These are phyloP conservation scores for Mycosarcoma mackinlayi DNA, from an alignment of 1,284 basidiomycete genomes.

Conservation along the genomic window DNA sequence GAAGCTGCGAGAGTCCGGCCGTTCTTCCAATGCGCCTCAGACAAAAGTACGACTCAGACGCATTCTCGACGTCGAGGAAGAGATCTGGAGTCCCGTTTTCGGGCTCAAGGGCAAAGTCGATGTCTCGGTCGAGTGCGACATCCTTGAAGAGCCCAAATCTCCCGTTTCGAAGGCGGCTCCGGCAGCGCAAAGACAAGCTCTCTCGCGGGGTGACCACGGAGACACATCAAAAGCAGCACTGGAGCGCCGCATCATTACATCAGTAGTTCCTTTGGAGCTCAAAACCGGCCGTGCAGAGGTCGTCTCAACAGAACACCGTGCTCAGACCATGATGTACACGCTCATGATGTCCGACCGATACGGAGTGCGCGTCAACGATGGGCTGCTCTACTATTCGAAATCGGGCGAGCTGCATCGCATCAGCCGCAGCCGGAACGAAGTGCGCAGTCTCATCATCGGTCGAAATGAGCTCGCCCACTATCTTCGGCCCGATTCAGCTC, in stretches of 20 bases:
- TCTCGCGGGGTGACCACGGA: slow-evolving; percentile 12
- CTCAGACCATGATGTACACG: slow-evolving; percentile 97
- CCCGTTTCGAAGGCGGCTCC: background rate
- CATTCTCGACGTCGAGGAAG: slow-evolving; percentile 84
- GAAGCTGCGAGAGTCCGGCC: slow-evolving; percentile 20
- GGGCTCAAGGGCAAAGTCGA: slow-evolving; percentile 97
- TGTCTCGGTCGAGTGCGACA: slow-evolving; percentile 77
- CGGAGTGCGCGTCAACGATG: slow-evolving; percentile 74
- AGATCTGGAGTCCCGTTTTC: slow-evolving; percentile 94
- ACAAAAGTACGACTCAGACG: slow-evolving; percentile 42
- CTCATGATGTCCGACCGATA: slow-evolving; percentile 91
- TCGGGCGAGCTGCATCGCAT: slow-evolving; percentile 83
- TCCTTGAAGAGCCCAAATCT: slow-evolving; percentile 54
- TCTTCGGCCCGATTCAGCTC: slow-evolving; percentile 69
- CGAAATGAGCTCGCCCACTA: slow-evolving; percentile 88
- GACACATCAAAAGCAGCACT: background rate
- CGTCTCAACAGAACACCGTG: slow-evolving; percentile 83
- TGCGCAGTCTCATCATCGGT: slow-evolving; percentile 81
- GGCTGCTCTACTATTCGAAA: slow-evolving; percentile 93
- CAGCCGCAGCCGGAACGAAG: slow-evolving; percentile 82
- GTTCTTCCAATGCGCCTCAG: background rate
- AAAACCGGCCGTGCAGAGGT: slow-evolving; percentile 84
- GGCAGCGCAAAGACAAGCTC: slow-evolving; percentile 7
- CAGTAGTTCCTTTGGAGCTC: slow-evolving; percentile 85
- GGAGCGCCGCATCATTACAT: slow-evolving; percentile 9